Conservation (phyloP, 2,329 filamentous ascomycete species). For the Penicillium olsonii region DNA sequence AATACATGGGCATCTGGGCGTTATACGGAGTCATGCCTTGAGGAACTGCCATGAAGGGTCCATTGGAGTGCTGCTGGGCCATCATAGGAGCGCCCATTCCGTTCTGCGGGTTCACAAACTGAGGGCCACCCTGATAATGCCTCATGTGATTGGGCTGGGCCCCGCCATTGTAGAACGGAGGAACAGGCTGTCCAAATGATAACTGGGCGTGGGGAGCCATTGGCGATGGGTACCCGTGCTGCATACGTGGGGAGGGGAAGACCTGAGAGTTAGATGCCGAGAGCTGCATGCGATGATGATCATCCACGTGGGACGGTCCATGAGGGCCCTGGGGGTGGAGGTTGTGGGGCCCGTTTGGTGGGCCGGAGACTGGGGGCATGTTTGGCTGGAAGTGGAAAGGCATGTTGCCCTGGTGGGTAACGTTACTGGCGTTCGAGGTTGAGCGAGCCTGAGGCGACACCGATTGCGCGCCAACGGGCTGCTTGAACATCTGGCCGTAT, state of each 20-base stretch:
- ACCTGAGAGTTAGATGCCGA: slow-evolving; percentile 80
- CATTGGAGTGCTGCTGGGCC: slow-evolving; percentile 71
- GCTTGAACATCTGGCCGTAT: slow-evolving; percentile 80
- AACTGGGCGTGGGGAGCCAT: slow-evolving; percentile 71
- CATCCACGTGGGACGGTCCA: slow-evolving; percentile 68
- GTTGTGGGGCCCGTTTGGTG: slow-evolving; percentile 67
- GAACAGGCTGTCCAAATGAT: slow-evolving; percentile 70
- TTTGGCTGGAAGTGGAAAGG: slow-evolving; percentile 80
- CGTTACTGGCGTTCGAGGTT: slow-evolving; percentile 61
- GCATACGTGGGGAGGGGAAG: slow-evolving; percentile 79
- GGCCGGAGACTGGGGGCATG: slow-evolving; percentile 67
- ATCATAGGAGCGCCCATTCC: slow-evolving; percentile 80
- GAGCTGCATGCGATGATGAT: slow-evolving; percentile 85
- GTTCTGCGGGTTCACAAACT: slow-evolving; percentile 71
- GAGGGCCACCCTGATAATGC: slow-evolving; percentile 69
- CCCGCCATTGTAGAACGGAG: slow-evolving; percentile 65
- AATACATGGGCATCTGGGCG: slow-evolving; percentile 81
- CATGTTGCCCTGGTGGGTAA: slow-evolving; percentile 80
- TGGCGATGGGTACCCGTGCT: slow-evolving; percentile 67
- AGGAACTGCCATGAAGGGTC: slow-evolving; percentile 70
- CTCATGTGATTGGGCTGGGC: slow-evolving; percentile 72
- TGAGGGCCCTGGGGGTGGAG: slow-evolving; percentile 76
- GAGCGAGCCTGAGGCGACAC: slow-evolving; percentile 70
- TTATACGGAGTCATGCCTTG: slow-evolving; percentile 67
- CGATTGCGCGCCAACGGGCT: slow-evolving; percentile 58